Percentiles rank a stretch among this genome's conserved stretches.
Evolutionary conservation across 2,329 filamentous ascomycete species (phyloP).

Genomic region (Sarocladiaceae sp.): DNA sequence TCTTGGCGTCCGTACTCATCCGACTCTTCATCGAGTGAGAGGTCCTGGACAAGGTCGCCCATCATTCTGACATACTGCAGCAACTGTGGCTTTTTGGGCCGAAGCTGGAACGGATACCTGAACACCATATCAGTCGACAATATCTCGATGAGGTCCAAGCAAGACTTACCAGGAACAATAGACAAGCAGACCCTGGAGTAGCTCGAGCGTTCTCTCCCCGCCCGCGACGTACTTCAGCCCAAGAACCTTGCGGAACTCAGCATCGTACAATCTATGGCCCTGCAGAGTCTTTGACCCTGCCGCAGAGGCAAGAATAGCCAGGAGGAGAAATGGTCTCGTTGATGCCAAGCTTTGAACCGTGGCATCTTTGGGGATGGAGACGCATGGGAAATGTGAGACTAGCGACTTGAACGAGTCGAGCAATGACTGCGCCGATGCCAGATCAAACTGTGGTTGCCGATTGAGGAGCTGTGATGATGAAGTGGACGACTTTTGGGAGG

Average conservation of each 20-base stretch:
- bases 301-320: constrained; percentile 46
- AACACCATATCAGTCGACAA: too few species aligned
- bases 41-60: constrained; percentile 41
- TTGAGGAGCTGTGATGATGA: constrained; percentile 33
- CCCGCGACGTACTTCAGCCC: constrained; percentile 50
- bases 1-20: background rate
- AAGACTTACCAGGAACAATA: constrained; percentile 48
- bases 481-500: constrained; percentile 23
- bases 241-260: constrained; percentile 51
- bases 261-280: constrained; percentile 48
- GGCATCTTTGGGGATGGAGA: constrained; percentile 32
- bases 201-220: constrained; percentile 50
- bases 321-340: constrained; percentile 44
- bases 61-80: constrained; percentile 48
- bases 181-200: constrained; percentile 50
- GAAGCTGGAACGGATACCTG: constrained; percentile 50
- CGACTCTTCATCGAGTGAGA: constrained; percentile 39
- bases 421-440: constrained; percentile 43
- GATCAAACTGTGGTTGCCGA: constrained; percentile 47
- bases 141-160: background rate
- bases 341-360: constrained; percentile 38
- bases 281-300: constrained; percentile 42
- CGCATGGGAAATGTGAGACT: constrained; percentile 37
- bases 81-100: constrained; percentile 43
- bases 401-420: constrained; percentile 37